These are phyloP conservation scores for Trichoderma hamatum DNA, from an alignment of 2,329 filamentous ascomycete genomes.

Conservation along the genomic window DNA sequence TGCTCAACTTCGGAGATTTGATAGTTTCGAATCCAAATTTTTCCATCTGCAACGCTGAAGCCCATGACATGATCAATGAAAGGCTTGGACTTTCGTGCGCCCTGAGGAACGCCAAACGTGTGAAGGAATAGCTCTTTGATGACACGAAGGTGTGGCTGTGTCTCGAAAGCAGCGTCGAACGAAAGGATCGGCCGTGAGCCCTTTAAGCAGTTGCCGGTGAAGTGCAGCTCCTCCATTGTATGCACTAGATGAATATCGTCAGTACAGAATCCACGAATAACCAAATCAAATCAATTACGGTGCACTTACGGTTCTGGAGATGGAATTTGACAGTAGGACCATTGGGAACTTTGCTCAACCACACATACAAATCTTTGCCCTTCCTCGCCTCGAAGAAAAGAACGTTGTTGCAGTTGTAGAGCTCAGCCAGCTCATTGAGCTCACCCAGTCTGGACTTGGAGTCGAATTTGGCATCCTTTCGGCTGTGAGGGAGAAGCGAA, in stretches of 20 bases:
- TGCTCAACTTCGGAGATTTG: constrained; percentile 84
- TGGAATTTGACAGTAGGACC: constrained; percentile 67
- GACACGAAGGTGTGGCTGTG: constrained; percentile 75
- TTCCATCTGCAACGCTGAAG: constrained; percentile 87
- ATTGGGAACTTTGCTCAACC: constrained; percentile 87
- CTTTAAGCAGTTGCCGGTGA: constrained; percentile 95
- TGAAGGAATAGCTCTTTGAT: constrained; percentile 90
- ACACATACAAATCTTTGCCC: constrained; percentile 90
- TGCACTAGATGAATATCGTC: constrained; percentile 62
- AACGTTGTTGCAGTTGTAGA: constrained; percentile 94
- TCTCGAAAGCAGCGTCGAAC: constrained; percentile 86
- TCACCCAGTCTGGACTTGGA: constrained; percentile 86
- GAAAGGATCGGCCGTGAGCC: constrained; percentile 88
- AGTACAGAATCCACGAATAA: constrained; percentile 27
- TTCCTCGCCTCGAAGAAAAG: constrained; percentile 96
- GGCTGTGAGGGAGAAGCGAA: constrained; percentile 84
- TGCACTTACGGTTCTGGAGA: constrained; percentile 69
- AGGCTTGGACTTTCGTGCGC: constrained; percentile 86
- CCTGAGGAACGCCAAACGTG: constrained; percentile 88
- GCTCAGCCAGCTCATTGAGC: constrained; percentile 73
- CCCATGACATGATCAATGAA: constrained; percentile 95
- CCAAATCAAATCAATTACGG: neutral
- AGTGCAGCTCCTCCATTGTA: constrained; percentile 96
- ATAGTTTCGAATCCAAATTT: constrained; percentile 95
- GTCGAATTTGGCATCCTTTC: constrained; percentile 96